phyloP scores from a whole-genome alignment of 202 grass and related monocot genomes.

The Alloteropsis angusta region DNA sequence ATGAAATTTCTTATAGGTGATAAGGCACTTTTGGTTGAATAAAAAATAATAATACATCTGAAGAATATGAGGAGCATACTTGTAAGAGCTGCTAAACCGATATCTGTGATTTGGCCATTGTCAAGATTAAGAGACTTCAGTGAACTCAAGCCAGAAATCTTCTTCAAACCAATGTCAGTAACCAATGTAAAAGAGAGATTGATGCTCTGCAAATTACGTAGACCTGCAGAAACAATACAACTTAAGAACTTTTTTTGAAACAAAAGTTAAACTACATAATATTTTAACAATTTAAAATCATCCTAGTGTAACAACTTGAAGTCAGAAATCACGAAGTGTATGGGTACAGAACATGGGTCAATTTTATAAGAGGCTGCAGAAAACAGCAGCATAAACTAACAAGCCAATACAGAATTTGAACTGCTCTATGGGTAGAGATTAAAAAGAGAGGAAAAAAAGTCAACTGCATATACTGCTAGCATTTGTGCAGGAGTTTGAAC shows the following conservation, averaged over 20 bases:
- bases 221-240: slow-evolving; percentile 36
- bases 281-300: not conserved
- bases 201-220: slow-evolving; percentile 64
- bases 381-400: not conserved
- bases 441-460: not conserved
- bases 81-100: slow-evolving; percentile 66
- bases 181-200: slow-evolving; percentile 87
- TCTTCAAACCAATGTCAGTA: slow-evolving; percentile 75
- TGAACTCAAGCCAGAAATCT: slow-evolving; percentile 59
- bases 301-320: not conserved
- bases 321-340: not conserved
- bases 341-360: not conserved
- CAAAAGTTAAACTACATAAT: no score
- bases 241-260: no score
- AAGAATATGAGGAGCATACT: slow-evolving; percentile 31
- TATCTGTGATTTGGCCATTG: slow-evolving; percentile 78
- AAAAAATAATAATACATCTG: not conserved
- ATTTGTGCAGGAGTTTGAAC: slow-evolving; percentile 29
- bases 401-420: not conserved
- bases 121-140: slow-evolving; percentile 87
- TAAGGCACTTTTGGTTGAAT: not conserved
- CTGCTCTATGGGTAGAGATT: not conserved
- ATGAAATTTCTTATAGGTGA: not conserved
- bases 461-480: not conserved
- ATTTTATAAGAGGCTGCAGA: not conserved